Conservation (phyloP, 2,329 filamentous ascomycete genomes). For the Hypoxylon sp. region DNA sequence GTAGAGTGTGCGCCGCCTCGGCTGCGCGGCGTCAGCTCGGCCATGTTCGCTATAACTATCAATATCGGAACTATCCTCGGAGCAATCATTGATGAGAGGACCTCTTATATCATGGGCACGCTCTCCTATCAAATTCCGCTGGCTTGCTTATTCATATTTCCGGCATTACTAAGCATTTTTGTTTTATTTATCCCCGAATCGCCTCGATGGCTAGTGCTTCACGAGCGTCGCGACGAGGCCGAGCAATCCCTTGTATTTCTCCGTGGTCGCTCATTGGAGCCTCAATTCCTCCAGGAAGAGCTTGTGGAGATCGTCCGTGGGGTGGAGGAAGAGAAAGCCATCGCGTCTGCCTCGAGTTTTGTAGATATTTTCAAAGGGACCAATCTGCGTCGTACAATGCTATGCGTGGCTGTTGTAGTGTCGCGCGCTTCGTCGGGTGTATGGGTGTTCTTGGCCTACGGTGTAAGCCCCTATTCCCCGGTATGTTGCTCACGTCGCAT, state of each 20-base stretch:
- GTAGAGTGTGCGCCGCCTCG: constrained; percentile 48
- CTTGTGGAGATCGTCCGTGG: constrained; percentile 47
- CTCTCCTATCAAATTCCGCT: constrained; percentile 44
- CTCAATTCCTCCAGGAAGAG: constrained; percentile 45
- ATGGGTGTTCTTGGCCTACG: constrained; percentile 52
- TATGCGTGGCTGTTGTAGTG: constrained; percentile 44
- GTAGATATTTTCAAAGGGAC: constrained; percentile 49
- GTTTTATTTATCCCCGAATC: constrained; percentile 52
- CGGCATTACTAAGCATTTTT: constrained; percentile 35
- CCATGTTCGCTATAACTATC: constrained; percentile 37
- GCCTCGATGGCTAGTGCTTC: constrained; percentile 53
- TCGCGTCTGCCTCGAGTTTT: constrained; percentile 32
- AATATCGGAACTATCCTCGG: constrained; percentile 41
- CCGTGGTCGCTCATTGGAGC: constrained; percentile 43
- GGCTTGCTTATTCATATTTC: constrained; percentile 42
- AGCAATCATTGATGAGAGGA: constrained; percentile 39
- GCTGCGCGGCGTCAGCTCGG: constrained; percentile 37
- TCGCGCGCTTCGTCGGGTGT: constrained; percentile 51
- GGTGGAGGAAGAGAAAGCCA: constrained; percentile 47
- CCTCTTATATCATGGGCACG: constrained; percentile 39
- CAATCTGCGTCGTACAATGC: constrained; percentile 46
- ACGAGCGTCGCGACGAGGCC: constrained; percentile 50
- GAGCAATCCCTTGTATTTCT: constrained; percentile 47
- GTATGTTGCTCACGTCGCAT: constrained; percentile 6
- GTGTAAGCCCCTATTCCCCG: constrained; percentile 39